Evolutionary conservation across 768 basidiomycete genomes (phyloP), one percentile per base, ranked within the genome.

Genomic region (Boletus rubropictus): DNA sequence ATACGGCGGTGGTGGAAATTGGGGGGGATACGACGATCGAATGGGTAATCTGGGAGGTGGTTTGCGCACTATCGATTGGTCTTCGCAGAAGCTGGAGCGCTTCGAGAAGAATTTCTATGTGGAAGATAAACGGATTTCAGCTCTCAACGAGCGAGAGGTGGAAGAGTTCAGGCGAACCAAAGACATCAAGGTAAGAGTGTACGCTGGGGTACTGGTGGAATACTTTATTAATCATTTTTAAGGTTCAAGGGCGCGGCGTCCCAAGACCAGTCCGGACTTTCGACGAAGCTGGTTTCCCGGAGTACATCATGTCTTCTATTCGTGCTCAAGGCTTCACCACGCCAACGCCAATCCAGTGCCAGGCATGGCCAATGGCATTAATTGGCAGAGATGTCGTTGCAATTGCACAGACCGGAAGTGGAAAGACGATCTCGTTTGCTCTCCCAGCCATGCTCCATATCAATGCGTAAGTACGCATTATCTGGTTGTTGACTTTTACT

Each of bases 401-500:
- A 46, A 91, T 99, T 58, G 94, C 96, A 31, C 94, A 97, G 69
- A 99, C 96, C 8, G 96, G 96, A 47, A 94, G 90, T 67, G 96
- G 96, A 48, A 99, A 99, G 74, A 99, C 96, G 7, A 97, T 99
- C 47, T 82, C 94, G 9, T 99, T 99, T 65, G 95, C 96, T 46
- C 83, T 99, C 37, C 96, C 96, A 33, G 95, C 96, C 41, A 99
- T 98, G 95, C 77, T 99, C 28, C 96, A 99, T 70, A 99, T 99
- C 73, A 99, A 98, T 79, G 96, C 96, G 89, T 91, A 62, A 55
- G 88, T 74, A 20, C 20, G 15, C 7, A 9, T 43, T 29, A 18
- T 9, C 28, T 4, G 2, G 15, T 34, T 40, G 15, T 41, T 14
- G n/a, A 17, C 29, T 36, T 39, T 12, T 1, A 32, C 48, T 50